Percentiles rank a stretch among this genome's conserved stretches.
Evolutionary conservation across 129 eudicot genomes (phyloP).

Genomic region (Flaveria brownii): DNA sequence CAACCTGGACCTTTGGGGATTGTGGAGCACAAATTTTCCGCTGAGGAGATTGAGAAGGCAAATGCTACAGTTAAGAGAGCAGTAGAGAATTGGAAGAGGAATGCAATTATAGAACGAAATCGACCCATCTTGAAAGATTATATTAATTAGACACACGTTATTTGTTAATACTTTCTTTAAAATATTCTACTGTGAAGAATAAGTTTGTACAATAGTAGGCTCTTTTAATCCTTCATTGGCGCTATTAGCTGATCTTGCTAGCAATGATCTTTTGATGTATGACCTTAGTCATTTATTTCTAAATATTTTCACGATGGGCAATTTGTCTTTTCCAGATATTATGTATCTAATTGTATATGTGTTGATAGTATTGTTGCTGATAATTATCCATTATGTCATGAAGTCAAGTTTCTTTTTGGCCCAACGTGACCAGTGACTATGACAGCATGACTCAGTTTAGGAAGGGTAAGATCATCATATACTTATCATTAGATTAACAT

Average conservation of each 20-base stretch:
- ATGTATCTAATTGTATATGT: neutral
- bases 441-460: too few relatives aligned
- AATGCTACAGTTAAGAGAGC: conserved; percentile 65
- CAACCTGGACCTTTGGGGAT: conserved; percentile 97
- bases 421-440: too few relatives aligned
- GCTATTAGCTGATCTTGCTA: conserved; percentile 25
- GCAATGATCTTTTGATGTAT: neutral
- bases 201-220: conserved; percentile 21
- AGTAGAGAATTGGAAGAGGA: conserved; percentile 77
- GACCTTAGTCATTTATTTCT: neutral
- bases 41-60: conserved; percentile 67
- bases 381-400: too few relatives aligned
- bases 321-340: neutral
- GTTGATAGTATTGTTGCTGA: neutral
- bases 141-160: conserved; percentile 29
- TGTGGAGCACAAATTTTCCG: conserved; percentile 76
- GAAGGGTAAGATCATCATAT: neutral
- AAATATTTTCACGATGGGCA: neutral
- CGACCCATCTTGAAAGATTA: conserved; percentile 67
- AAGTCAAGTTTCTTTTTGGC: neutral
- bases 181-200: conserved; percentile 17
- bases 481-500: neutral
- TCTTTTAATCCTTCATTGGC: conserved; percentile 20
- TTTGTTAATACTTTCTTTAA: conserved; percentile 24
- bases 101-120: conserved; percentile 58